A percentile compares a stretch with the other conserved stretches of the same genome.
Conservation (phyloP, 371 early-diverging fungal species). For the Mucor ambiguus region DNA sequence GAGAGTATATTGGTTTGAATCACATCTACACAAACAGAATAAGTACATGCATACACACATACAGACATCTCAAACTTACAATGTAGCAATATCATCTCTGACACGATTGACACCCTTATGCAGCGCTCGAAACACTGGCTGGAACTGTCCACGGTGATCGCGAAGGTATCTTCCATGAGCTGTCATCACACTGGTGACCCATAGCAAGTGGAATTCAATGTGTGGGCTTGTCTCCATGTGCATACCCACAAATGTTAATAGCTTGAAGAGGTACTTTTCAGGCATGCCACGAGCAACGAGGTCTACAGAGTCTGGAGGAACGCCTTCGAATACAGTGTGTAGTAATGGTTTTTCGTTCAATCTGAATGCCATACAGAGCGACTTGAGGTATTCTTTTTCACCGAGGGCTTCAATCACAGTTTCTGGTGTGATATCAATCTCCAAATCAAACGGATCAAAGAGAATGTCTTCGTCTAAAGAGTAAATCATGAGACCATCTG, state of each 20-base stretch:
- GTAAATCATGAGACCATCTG: constrained; percentile 94
- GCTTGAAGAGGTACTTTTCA: constrained; percentile 78
- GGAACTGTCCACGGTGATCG: constrained; percentile 75
- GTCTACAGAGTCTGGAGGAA: constrained; percentile 78
- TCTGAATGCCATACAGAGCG: constrained; percentile 90
- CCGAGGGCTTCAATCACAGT: constrained; percentile 71
- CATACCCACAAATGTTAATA: constrained; percentile 81
- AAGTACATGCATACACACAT: not conserved
- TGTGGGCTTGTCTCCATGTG: constrained; percentile 79
- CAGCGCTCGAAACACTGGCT: constrained; percentile 76
- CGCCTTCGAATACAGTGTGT: constrained; percentile 76
- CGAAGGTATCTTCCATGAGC: constrained; percentile 85
- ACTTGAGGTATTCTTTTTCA: constrained; percentile 77
- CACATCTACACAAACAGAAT: constrained; percentile 60
- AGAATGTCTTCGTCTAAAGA: constrained; percentile 88
- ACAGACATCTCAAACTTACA: constrained; percentile 57
- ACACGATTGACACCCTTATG: constrained; percentile 74
- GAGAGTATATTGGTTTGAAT: constrained; percentile 79
- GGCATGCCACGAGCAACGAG: constrained; percentile 81
- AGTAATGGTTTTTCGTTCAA: constrained; percentile 84
- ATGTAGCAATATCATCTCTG: constrained; percentile 73
- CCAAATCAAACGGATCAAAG: constrained; percentile 98
- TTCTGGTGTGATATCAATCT: constrained; percentile 93
- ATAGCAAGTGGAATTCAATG: constrained; percentile 87
- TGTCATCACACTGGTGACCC: constrained; percentile 74